phyloP scores from a whole-genome alignment of 768 basidiomycete species.

The Mycena venus region DNA sequence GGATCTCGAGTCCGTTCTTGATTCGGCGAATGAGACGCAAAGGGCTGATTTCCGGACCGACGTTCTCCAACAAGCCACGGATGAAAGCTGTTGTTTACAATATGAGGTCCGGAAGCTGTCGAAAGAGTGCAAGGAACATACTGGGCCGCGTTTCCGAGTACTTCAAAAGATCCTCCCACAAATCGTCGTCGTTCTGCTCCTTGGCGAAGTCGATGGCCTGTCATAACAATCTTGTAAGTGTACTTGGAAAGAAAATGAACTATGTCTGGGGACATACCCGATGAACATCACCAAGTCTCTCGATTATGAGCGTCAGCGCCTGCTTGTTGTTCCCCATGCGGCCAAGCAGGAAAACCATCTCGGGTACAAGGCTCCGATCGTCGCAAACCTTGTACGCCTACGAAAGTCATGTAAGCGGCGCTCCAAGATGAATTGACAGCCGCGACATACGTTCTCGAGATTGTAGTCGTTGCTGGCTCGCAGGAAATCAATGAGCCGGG shows the following conservation, averaged over 20 bases:
- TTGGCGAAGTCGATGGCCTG: conserved; percentile 99
- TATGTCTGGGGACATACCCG: conserved; percentile 62
- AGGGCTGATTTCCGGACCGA: conserved; percentile 96
- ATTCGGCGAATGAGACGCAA: conserved; percentile 95
- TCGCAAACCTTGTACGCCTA: conserved; percentile 92
- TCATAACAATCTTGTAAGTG: background rate
- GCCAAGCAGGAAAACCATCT: conserved; percentile 98
- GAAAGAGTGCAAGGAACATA: conserved; percentile 47
- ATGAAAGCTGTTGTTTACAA: conserved; percentile 79
- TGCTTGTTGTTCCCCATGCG: conserved; percentile 98
- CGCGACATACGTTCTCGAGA: conserved; percentile 75
- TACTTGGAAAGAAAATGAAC: background rate
- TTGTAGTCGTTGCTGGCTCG: conserved; percentile 93
- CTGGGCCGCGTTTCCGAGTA: conserved; percentile 96
- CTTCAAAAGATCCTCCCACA: conserved; percentile 96
- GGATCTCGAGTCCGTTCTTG: conserved; percentile 96
- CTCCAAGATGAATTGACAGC: background rate
- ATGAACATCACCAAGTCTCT: conserved; percentile 92
- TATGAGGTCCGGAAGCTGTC: background rate
- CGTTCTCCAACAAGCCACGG: conserved; percentile 93
- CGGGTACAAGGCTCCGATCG: conserved; percentile 87
- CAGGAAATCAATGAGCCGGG: conserved; percentile 89
- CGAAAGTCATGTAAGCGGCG: conserved; percentile 5
- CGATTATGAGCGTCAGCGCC: conserved; percentile 94
- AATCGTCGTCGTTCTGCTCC: conserved; percentile 95